phyloP scores from a whole-genome alignment of 108 stramenopile genomes.

The Fragilaria radians region DNA sequence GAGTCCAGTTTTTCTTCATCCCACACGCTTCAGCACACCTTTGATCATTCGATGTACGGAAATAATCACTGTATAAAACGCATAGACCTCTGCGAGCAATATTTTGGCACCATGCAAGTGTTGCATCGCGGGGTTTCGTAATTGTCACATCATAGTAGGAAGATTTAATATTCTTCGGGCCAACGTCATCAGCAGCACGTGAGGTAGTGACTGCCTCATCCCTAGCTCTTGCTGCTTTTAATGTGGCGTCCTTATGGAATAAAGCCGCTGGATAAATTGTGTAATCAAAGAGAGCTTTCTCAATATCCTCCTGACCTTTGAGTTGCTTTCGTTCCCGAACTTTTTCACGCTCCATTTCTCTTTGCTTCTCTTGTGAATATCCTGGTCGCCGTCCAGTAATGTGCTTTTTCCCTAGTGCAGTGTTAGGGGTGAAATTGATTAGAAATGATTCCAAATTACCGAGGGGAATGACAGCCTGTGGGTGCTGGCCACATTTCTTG shows the following conservation, averaged over 20 bases:
- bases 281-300: slow-evolving; percentile 84
- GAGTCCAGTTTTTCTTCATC: slow-evolving; percentile 73
- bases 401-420: slow-evolving; percentile 82
- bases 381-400: slow-evolving; percentile 65
- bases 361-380: slow-evolving; percentile 62
- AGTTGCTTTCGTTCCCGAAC: slow-evolving; percentile 81
- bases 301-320: slow-evolving; percentile 83
- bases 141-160: slow-evolving; percentile 83
- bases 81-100: slow-evolving; percentile 79
- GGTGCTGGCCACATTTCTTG: slow-evolving; percentile 43
- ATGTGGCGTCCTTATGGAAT: slow-evolving; percentile 82
- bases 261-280: slow-evolving; percentile 83
- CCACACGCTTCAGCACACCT: slow-evolving; percentile 81
- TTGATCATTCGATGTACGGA: slow-evolving; percentile 60
- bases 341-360: slow-evolving; percentile 55
- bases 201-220: slow-evolving; percentile 56
- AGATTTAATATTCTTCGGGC: slow-evolving; percentile 75
- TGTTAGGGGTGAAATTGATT: slow-evolving; percentile 84
- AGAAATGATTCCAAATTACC: slow-evolving; percentile 79
- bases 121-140: slow-evolving; percentile 70
- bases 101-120: slow-evolving; percentile 77
- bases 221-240: slow-evolving; percentile 73
- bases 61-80: slow-evolving; percentile 72
- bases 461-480: slow-evolving; percentile 79
- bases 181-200: slow-evolving; percentile 29